Conservation (phyloP, 148 eudicot genomes). For the Rheum nobile region DNA sequence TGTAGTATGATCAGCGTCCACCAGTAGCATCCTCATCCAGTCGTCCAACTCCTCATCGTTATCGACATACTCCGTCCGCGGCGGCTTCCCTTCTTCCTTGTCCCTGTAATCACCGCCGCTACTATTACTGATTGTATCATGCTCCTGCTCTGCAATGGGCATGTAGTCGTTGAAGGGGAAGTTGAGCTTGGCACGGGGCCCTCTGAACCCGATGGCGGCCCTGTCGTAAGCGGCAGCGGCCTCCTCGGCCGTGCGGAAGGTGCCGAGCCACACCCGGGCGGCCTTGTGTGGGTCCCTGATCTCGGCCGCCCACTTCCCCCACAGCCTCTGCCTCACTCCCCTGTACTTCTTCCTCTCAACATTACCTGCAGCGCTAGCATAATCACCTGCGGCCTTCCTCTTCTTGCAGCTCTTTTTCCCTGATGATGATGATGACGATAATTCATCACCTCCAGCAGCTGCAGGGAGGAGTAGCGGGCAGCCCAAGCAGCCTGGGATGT, state of each 20-base stretch:
- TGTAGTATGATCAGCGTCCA: too few species aligned
- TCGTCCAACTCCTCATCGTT: too few species aligned
- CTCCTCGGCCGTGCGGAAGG: neutral
- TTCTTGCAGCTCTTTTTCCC: neutral
- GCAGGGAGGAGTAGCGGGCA: neutral
- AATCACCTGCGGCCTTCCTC: neutral
- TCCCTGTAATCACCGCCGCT: too few species aligned
- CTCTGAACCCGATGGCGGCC: neutral
- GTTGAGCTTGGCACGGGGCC: neutral
- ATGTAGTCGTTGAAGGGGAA: neutral
- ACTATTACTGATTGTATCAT: too few species aligned
- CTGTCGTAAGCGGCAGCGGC: neutral
- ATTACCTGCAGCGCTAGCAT: neutral
- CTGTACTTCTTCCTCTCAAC: neutral
- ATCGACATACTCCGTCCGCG: too few species aligned
- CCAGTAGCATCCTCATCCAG: too few species aligned
- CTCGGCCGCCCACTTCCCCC: slow-evolving; percentile 3
- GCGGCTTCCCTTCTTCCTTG: too few species aligned
- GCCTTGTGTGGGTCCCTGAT: neutral
- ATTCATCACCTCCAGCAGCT: neutral
- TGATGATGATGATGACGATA: neutral
- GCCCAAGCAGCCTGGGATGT: neutral
- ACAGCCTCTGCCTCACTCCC: slow-evolving; percentile 1
- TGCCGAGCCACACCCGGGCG: neutral
- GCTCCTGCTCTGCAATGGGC: too few species aligned